These are phyloP conservation scores for Biscogniauxia sp. DNA, from an alignment of 2,329 filamentous ascomycete genomes.

Conservation along the genomic window DNA sequence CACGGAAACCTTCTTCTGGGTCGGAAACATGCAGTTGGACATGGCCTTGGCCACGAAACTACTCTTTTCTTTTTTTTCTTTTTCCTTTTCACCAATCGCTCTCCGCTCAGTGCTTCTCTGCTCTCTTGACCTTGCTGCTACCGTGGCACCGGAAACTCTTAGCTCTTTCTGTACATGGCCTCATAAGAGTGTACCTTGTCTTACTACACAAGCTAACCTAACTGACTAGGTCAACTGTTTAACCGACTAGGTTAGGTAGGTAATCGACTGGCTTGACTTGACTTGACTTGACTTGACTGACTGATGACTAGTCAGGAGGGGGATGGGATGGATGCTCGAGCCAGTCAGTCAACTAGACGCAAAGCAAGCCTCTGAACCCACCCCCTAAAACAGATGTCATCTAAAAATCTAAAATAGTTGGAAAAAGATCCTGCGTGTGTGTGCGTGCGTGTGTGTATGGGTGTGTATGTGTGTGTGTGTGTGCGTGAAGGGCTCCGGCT, in stretches of 20 bases:
- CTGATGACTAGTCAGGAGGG: background rate
- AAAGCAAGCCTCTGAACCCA: background rate
- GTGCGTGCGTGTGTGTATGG: too few species aligned
- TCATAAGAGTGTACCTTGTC: conserved; percentile 1
- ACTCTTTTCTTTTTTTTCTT: too few species aligned
- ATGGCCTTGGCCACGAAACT: conserved; percentile 1
- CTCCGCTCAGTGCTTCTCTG: background rate
- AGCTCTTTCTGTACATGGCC: background rate
- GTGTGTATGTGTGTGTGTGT: too few species aligned
- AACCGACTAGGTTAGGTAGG: background rate
- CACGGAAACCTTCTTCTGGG: conserved; percentile 28
- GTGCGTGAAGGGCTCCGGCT: background rate
- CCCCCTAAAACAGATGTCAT: background rate
- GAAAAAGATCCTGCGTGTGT: too few species aligned
- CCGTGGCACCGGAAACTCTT: conserved; percentile 11
- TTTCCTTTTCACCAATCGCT: background rate
- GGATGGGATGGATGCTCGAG: background rate
- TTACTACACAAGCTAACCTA: conserved; percentile 1
- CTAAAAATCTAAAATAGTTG: too few species aligned
- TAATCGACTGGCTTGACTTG: background rate
- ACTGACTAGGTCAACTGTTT: too few species aligned
- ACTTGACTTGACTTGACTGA: background rate
- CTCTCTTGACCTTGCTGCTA: conserved; percentile 3
- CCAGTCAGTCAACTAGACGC: background rate
- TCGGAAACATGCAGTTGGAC: conserved; percentile 24